Evolutionary conservation across 2,329 filamentous ascomycete species (phyloP), one percentile per base, ranked within the genome.

Genomic region (Aspergillus chevalieri): DNA sequence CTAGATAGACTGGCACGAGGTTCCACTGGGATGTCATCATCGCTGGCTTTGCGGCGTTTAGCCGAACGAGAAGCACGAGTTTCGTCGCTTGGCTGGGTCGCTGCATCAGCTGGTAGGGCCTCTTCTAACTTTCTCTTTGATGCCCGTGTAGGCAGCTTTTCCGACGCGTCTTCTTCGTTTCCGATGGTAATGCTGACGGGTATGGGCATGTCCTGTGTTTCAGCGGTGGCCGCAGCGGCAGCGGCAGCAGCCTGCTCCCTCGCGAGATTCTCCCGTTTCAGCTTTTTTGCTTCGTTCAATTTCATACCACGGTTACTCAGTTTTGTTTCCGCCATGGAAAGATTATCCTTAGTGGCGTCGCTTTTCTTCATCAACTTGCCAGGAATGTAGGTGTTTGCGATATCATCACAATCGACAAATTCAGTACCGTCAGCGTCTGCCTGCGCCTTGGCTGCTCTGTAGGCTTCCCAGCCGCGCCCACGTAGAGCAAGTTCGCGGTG

Each of bases 401-500:
- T 67, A 46, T 73, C 65, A 46, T 73, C 74, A 53, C 83, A 81
- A 59, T 85, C 81, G 9, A 84, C 64, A 47, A 85, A 77, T n/a
- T 75, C 69, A 47, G 72, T 71, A 6, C 81, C 82, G 12, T 69
- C 70, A 41, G 67, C 68, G 44, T 79, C 72, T 2, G 79, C 78
- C 44, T 74, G 65, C 19, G 69, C 71, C 64, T 78, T 79, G 19
- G 78, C 76, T 39, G 68, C 68, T 19, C 68, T 65, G 53, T 76
- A 77, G 17, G 72, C 73, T 42, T 77, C 74, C 70, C 73, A 75
- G 3, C 75, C 75, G 47, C 82, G 78, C 34, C 79, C 79, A 41
- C 79, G 74, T 44, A 77, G 72, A 43, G 80, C 77, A n/a, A 85
- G 72, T 65, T 85, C 81, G 28, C 82, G 78, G 49, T 80, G 74